Evolutionary conservation across 108 stramenopile species (phyloP).

Genomic region (Cyclotella cryptica): DNA sequence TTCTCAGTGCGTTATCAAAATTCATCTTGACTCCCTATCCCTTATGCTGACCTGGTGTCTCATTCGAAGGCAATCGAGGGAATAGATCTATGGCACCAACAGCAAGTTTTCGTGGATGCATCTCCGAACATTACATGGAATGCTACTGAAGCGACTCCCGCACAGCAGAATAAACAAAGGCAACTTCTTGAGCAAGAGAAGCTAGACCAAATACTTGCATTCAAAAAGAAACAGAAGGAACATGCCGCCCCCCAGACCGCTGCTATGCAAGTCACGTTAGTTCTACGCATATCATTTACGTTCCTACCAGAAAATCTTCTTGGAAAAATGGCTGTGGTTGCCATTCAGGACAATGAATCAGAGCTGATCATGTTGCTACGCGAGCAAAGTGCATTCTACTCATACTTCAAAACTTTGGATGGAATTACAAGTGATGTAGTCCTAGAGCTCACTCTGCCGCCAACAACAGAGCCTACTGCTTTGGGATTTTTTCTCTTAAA

Average conservation of each 20-base stretch:
- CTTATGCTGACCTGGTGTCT: neutral
- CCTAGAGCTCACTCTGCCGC: slow-evolving; percentile 9
- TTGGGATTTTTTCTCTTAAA: neutral
- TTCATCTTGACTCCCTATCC: neutral
- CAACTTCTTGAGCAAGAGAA: neutral
- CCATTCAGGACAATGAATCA: slow-evolving; percentile 24
- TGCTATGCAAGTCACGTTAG: slow-evolving; percentile 33
- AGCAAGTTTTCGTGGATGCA: slow-evolving; percentile 14
- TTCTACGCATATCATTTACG: slow-evolving; percentile 15
- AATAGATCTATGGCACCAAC: slow-evolving; percentile 32
- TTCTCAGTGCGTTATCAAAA: neutral
- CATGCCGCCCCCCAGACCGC: slow-evolving; percentile 9
- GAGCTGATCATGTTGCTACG: slow-evolving; percentile 21
- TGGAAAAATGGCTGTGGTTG: slow-evolving; percentile 30
- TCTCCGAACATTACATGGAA: neutral
- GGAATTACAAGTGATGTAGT: slow-evolving; percentile 8
- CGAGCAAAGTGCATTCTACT: slow-evolving; percentile 30
- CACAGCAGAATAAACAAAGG: neutral
- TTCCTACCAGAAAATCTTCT: slow-evolving; percentile 25
- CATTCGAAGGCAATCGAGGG: slow-evolving; percentile 3
- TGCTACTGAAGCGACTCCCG: neutral
- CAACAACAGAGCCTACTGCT: slow-evolving; percentile 15
- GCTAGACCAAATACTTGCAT: neutral
- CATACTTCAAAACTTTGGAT: slow-evolving; percentile 37
- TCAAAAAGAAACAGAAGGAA: slow-evolving; percentile 15